phyloP scores from a whole-genome alignment of 208 protist genomes.

The Crithidia thermophila region DNA sequence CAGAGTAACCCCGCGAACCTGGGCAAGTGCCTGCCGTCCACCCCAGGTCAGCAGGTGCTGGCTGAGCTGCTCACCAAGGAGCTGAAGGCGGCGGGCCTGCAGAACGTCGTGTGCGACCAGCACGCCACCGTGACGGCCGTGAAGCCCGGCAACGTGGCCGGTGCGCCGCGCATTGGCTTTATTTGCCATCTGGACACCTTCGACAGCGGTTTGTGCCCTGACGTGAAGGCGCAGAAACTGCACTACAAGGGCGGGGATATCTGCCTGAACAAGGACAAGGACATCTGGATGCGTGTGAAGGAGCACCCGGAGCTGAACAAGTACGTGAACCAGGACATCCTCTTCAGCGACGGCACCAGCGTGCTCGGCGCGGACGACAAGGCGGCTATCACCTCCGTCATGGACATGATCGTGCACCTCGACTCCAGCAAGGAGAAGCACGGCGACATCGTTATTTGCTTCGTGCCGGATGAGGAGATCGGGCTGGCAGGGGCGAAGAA shows the following conservation, averaged over 20 bases:
- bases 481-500: conserved; percentile 83
- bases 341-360: conserved; percentile 89
- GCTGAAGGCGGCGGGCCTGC: conserved; percentile 47
- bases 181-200: conserved; percentile 88
- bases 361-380: conserved; percentile 90
- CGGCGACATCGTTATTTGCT: conserved; percentile 81
- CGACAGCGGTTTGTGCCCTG: conserved; percentile 69
- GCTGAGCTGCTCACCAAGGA: conserved; percentile 77
- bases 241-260: conserved; percentile 76
- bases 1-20: conserved; percentile 68
- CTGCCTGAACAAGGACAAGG: conserved; percentile 72
- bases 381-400: conserved; percentile 72
- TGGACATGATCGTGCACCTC: conserved; percentile 79
- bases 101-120: conserved; percentile 64
- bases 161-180: conserved; percentile 79
- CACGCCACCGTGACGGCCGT: conserved; percentile 83
- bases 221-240: conserved; percentile 74
- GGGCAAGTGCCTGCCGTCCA: conserved; percentile 68
- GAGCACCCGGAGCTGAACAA: conserved; percentile 76
- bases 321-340: conserved; percentile 83
- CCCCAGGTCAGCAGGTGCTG: conserved; percentile 81
- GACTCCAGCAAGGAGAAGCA: conserved; percentile 46
- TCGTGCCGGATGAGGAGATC: conserved; percentile 89
- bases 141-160: conserved; percentile 55
- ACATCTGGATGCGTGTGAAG: conserved; percentile 58